Evolutionary conservation across 2,329 filamentous ascomycete species (phyloP).

Genomic region (Xylaria sp.): DNA sequence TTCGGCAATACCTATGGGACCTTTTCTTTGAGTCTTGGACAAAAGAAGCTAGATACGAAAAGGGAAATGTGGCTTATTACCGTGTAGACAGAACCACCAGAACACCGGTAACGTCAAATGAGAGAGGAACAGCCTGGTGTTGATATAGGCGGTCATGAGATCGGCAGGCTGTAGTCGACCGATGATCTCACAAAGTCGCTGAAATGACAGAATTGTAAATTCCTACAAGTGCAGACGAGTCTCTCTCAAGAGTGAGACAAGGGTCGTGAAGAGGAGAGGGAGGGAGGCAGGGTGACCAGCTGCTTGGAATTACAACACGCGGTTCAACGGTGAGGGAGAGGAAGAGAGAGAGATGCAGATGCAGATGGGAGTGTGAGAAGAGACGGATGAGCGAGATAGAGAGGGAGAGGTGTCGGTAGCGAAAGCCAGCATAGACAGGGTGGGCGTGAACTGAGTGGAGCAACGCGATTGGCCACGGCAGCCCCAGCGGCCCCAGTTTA

Average conservation of each 20-base stretch:
- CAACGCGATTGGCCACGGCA: conserved; percentile 28
- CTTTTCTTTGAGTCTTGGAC: conserved; percentile 4
- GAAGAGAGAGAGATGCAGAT: conserved; percentile 28
- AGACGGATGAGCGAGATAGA: conserved; percentile 35
- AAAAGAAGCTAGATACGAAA: conserved; percentile 12
- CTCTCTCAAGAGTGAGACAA: background rate
- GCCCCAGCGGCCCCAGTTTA: conserved; percentile 17
- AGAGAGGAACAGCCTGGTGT: conserved; percentile 18
- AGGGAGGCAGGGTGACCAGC: conserved; percentile 1
- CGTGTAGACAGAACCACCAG: conserved; percentile 18
- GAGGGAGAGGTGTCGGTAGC: conserved; percentile 40
- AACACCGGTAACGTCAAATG: conserved; percentile 6
- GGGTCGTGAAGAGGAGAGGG: conserved; percentile 3
- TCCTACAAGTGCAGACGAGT: conserved; percentile 1
- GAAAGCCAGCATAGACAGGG: conserved; percentile 33
- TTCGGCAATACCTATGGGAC: conserved; percentile 7
- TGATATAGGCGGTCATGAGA: conserved; percentile 23
- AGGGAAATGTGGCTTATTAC: conserved; percentile 8
- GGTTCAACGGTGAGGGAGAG: background rate
- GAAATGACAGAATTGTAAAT: conserved; percentile 7
- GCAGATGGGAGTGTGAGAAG: conserved; percentile 32
- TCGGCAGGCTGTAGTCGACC: background rate
- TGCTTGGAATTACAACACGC: background rate
- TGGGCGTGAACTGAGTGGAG: conserved; percentile 37
- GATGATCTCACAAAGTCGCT: conserved; percentile 13